Evolutionary conservation across 129 eudicot genomes (phyloP).

Genomic region (Chrysanthemum makinoi): DNA sequence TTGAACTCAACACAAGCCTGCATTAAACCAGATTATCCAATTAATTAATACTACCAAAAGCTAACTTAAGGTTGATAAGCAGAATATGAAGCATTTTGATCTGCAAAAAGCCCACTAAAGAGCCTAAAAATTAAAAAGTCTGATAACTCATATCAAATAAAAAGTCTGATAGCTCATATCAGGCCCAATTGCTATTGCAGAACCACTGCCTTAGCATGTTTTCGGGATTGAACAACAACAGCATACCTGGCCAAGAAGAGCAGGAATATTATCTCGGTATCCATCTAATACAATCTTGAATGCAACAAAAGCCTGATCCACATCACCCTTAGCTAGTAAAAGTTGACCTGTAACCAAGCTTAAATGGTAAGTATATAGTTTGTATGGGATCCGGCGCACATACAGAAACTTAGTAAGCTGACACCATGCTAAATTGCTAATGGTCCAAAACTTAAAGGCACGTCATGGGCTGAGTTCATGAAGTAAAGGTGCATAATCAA

Average conservation of each 20-base stretch:
- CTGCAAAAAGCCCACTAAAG: not conserved
- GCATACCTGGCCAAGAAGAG: constrained; percentile 97
- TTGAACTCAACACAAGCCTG: constrained; percentile 97
- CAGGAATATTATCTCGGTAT: constrained; percentile 89
- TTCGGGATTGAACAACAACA: no score
- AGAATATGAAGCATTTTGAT: constrained; percentile 5
- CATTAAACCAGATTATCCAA: constrained; percentile 20
- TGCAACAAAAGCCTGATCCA: constrained; percentile 85
- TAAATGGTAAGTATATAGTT: not conserved
- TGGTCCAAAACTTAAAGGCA: no score
- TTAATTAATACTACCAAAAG: constrained; percentile 20
- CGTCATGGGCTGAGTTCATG: no score
- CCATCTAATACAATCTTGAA: constrained; percentile 94
- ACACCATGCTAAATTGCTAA: no score
- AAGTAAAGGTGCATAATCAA: no score
- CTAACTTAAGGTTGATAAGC: constrained; percentile 5
- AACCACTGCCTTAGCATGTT: no score
- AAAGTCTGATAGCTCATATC: no score
- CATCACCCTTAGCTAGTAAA: constrained; percentile 94
- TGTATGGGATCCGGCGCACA: not conserved
- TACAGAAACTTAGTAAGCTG: not conserved
- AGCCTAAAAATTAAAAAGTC: no score
- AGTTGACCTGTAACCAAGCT: constrained; percentile 76
- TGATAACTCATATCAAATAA: no score
- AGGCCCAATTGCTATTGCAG: no score